phyloP scores from a whole-genome alignment of 768 basidiomycete genomes.

The Boletus insuetus region DNA sequence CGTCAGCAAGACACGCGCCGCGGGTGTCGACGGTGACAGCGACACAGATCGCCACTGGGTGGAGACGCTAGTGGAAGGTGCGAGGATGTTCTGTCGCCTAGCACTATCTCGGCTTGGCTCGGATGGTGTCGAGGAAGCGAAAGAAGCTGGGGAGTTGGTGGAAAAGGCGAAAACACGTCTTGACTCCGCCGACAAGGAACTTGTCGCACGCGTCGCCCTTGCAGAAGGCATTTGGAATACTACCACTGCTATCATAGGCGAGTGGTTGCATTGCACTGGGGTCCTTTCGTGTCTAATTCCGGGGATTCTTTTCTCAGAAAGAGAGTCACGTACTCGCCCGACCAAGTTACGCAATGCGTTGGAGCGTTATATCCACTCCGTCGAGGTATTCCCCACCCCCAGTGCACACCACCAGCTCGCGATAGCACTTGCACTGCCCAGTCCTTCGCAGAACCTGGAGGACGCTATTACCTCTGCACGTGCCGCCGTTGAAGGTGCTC shows the following conservation, averaged over 20 bases:
- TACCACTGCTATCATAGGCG: slow-evolving; percentile 69
- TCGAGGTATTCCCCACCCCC: slow-evolving; percentile 48
- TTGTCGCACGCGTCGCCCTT: slow-evolving; percentile 58
- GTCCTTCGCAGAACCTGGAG: slow-evolving; percentile 62
- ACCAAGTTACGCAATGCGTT: slow-evolving; percentile 58
- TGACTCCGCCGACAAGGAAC: slow-evolving; percentile 44
- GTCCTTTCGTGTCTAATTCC: neutral
- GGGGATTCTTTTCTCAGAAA: slow-evolving; percentile 43
- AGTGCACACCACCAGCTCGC: slow-evolving; percentile 79
- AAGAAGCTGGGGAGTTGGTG: slow-evolving; percentile 61
- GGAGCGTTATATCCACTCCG: slow-evolving; percentile 45
- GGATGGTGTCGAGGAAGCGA: slow-evolving; percentile 55
- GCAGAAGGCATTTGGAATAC: slow-evolving; percentile 75
- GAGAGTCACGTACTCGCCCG: slow-evolving; percentile 60
- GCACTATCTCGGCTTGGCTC: slow-evolving; percentile 34
- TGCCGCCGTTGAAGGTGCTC: slow-evolving; percentile 67
- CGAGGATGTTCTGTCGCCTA: slow-evolving; percentile 68
- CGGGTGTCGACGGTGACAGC: slow-evolving; percentile 41
- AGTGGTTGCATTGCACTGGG: slow-evolving; percentile 3
- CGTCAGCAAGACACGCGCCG: slow-evolving; percentile 76
- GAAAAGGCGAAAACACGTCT: slow-evolving; percentile 58
- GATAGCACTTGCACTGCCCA: slow-evolving; percentile 62
- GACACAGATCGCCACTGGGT: slow-evolving; percentile 77
- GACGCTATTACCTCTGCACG: slow-evolving; percentile 66
- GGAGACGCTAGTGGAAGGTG: slow-evolving; percentile 72